Evolutionary conservation across 2,329 filamentous ascomycete genomes (phyloP).

Genomic region (Neonectria coccinea): DNA sequence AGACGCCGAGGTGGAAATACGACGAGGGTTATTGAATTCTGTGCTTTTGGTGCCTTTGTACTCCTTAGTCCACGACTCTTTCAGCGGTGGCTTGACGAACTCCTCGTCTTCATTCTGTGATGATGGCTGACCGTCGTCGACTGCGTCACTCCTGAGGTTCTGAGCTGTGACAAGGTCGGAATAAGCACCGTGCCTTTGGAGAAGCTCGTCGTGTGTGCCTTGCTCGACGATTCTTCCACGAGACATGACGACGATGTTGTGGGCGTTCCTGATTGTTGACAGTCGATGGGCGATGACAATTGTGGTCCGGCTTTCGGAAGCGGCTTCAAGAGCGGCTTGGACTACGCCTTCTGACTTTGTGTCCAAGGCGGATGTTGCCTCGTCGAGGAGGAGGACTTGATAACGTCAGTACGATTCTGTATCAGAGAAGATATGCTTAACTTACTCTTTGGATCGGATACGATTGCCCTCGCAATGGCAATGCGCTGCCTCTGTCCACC

Average conservation of each 20-base stretch:
- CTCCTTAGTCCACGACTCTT: background rate
- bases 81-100: background rate
- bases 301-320: slow-evolving; percentile 66
- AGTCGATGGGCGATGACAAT: slow-evolving; percentile 71
- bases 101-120: background rate
- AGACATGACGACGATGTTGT: slow-evolving; percentile 70
- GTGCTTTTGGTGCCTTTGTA: background rate
- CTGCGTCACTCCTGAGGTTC: background rate
- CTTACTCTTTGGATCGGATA: slow-evolving; percentile 41
- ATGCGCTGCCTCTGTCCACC: slow-evolving; percentile 33
- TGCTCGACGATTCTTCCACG: slow-evolving; percentile 67
- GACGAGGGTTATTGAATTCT: background rate
- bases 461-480: slow-evolving; percentile 31
- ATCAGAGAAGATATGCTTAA: background rate
- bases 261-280: slow-evolving; percentile 69
- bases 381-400: slow-evolving; percentile 31
- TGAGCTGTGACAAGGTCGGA: slow-evolving; percentile 26
- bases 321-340: slow-evolving; percentile 59
- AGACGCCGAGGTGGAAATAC: background rate
- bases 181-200: slow-evolving; percentile 19
- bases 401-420: background rate
- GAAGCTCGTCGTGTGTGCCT: slow-evolving; percentile 67
- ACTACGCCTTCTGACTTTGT: slow-evolving; percentile 53
- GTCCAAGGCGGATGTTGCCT: slow-evolving; percentile 34
- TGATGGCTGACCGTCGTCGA: background rate